These are phyloP conservation scores for Alternaria tenuissima DNA, from an alignment of 2,329 filamentous ascomycete species.

Conservation along the genomic window DNA sequence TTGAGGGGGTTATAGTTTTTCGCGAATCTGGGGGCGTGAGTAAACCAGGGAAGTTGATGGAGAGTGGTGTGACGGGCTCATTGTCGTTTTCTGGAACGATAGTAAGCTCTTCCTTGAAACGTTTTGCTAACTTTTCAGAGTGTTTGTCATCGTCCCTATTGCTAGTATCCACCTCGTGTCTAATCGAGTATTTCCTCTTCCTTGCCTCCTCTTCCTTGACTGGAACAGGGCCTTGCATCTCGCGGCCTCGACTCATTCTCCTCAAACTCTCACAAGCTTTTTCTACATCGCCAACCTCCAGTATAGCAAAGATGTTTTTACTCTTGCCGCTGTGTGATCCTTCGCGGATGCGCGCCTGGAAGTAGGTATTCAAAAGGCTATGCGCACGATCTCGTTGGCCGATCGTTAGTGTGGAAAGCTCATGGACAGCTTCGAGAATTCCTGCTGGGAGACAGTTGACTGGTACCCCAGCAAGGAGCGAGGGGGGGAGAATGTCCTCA, in stretches of 20 bases:
- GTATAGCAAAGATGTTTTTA: background rate
- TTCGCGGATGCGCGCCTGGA: conserved; percentile 17
- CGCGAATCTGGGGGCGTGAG: background rate
- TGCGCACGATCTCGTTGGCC: conserved; percentile 22
- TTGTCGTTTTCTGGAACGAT: background rate
- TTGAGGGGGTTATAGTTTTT: background rate
- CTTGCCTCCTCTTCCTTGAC: background rate
- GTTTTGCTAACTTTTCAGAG: background rate
- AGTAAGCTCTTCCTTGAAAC: background rate
- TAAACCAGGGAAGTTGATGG: background rate
- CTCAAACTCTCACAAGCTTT: conserved; percentile 21
- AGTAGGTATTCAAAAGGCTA: conserved; percentile 21
- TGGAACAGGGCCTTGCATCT: conserved; percentile 1
- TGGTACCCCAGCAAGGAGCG: background rate
- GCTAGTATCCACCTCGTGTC: background rate
- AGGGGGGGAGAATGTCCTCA: background rate
- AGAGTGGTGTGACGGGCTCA: background rate
- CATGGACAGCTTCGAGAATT: conserved; percentile 9
- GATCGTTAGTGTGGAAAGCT: conserved; percentile 17
- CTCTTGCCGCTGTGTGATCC: background rate
- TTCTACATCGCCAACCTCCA: conserved; percentile 20
- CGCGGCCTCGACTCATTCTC: conserved; percentile 15
- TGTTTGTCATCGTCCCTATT: background rate
- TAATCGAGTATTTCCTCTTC: conserved; percentile 16
- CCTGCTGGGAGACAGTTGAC: background rate